Conservation (phyloP, 805 yeast genomes). For the Teunomyces tritomae region DNA sequence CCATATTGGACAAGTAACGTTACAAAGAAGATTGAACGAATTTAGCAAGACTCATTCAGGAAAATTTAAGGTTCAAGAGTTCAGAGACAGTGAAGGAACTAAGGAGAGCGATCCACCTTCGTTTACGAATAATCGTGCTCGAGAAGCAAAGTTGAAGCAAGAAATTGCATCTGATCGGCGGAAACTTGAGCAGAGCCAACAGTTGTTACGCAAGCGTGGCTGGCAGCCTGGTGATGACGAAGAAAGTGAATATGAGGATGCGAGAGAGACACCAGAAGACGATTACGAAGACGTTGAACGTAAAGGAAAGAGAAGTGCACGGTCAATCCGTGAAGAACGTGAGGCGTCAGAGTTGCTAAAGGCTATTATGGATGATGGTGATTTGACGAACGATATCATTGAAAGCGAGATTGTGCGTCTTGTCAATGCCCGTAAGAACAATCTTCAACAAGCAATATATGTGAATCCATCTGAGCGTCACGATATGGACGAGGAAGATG, state of each 20-base stretch:
- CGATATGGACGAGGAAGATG: constrained; percentile 14
- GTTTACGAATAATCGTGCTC: constrained; percentile 57
- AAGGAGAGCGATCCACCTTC: constrained; percentile 79
- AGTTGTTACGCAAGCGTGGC: constrained; percentile 1
- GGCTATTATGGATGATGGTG: constrained; percentile 31
- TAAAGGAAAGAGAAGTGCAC: constrained; percentile 7
- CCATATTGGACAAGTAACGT: constrained; percentile 90
- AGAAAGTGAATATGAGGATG: constrained; percentile 3
- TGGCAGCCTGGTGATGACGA: constrained; percentile 4
- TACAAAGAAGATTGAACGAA: constrained; percentile 86
- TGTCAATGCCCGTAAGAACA: constrained; percentile 10
- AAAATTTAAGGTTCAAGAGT: constrained; percentile 65
- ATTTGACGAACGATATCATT: constrained; percentile 26
- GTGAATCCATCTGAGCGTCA: constrained; percentile 16
- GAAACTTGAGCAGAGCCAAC: constrained; percentile 7
- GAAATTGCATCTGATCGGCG: constrained; percentile 7
- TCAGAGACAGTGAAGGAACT: constrained; percentile 51
- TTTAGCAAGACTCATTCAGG: constrained; percentile 79
- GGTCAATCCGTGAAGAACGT: not conserved
- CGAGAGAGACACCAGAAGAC: not conserved
- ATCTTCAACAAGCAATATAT: constrained; percentile 20
- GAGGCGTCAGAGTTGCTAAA: constrained; percentile 20
- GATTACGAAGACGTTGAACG: not conserved
- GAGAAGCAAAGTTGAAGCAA: constrained; percentile 38
- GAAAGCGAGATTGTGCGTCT: constrained; percentile 19